Evolutionary conservation across 1,284 basidiomycete species (phyloP).

Genomic region (Rhodotorula mucilaginosa): DNA sequence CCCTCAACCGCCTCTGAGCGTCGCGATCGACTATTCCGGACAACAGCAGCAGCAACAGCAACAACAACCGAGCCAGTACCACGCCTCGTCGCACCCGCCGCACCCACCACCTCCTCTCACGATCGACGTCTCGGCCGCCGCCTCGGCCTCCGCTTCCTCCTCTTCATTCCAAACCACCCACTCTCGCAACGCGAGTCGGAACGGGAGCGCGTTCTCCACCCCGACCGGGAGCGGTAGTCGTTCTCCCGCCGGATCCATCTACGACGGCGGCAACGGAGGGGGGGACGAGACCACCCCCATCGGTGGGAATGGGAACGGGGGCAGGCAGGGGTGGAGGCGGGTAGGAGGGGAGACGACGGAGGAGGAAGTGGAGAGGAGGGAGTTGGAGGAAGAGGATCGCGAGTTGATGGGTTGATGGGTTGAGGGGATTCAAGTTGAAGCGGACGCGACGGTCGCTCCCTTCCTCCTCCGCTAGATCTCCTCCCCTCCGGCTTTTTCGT

Average conservation of each 20-base stretch:
- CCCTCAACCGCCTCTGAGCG: conserved; percentile 1
- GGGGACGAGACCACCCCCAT: not conserved
- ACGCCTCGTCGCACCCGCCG: not conserved
- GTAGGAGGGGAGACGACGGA: conserved; percentile 19
- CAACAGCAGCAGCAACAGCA: not conserved
- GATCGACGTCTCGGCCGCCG: not conserved
- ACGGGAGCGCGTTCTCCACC: too few relatives aligned
- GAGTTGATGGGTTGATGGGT: conserved; percentile 28
- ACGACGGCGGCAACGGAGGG: not conserved
- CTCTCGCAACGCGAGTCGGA: too few relatives aligned
- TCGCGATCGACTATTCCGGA: conserved; percentile 2
- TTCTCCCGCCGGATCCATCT: not conserved
- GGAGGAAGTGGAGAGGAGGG: conserved; percentile 15
- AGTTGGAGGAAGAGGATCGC: conserved; percentile 30
- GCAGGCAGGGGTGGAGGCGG: conserved; percentile 24
- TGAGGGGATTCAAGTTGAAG: not conserved
- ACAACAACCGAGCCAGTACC: not conserved
- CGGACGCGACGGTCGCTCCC: too few relatives aligned
- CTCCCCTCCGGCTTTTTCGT: too few relatives aligned
- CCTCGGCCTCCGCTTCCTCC: not conserved
- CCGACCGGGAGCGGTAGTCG: not conserved
- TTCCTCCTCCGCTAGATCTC: not conserved
- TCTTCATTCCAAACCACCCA: not conserved
- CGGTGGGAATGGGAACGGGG: not conserved
- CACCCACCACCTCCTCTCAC: not conserved